Evolutionary conservation across 495 filamentous ascomycete species (phyloP), one percentile per base, ranked within the genome.

Genomic region (Lasiosphaeriaceae sp.): DNA sequence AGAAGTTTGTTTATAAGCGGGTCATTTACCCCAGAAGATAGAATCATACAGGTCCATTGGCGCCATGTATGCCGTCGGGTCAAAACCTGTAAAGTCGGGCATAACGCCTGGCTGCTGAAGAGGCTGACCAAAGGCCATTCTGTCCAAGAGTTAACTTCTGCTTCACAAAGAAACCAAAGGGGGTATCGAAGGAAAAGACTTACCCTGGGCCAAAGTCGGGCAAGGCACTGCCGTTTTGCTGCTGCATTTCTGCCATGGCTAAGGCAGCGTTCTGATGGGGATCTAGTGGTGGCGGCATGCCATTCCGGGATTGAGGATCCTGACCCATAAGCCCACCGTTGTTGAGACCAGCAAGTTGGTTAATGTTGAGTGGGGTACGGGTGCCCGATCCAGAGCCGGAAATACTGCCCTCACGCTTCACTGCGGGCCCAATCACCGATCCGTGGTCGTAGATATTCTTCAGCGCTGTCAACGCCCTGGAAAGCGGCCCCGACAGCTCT

Each of bases 371-470:
- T 3, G 77, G 77, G 8, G 76, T 78, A 4, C 76, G 66, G 20
- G 69, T 66, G 20, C 70, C 75, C 1, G 75, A 77, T 3, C 58
- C 67, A 12, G 66, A 45, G 2, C 47, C 69, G 0, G 66, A 64
- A n/a, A 59, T 55, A 46, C 58, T 66, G 19, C 65, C 69, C 47
- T 80, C 77, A 21, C 69, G 63, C 68, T 76, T 76, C 19, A 74
- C 31, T 0, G 58, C 61, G 2, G 73, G 70, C 0, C 70, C 73
- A 8, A 73, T 61, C 14, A 80, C 61, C 41, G 74, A 77, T 1
- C 80, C 80, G 66, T 82, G 79, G 57, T 82, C 80, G 49, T 83
- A 83, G 29, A 83, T 83, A 50, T 81, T 82, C 56, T 75, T 78
- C 26, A 83, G 64, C n/a, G 80, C 80, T 1, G 68, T 72, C 37